phyloP scores from a whole-genome alignment of 2,329 filamentous ascomycete species.

The Ceratocystis cacaofunesta region DNA sequence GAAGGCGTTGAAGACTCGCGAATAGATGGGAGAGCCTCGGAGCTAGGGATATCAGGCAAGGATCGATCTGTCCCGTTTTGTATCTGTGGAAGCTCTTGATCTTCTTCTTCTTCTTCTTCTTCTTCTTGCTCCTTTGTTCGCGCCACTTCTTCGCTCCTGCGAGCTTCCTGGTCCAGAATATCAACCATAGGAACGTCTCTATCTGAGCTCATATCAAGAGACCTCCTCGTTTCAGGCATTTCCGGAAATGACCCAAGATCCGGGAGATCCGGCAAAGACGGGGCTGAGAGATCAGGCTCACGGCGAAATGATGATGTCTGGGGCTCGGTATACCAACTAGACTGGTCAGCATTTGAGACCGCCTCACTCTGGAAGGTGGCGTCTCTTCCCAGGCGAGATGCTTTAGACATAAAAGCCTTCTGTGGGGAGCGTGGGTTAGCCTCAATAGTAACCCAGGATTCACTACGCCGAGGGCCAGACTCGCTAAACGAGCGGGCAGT shows the following conservation, averaged over 20 bases:
- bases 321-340: conserved; percentile 15
- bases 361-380: conserved; percentile 6
- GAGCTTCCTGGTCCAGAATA: conserved; percentile 8
- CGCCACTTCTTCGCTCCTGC: background rate
- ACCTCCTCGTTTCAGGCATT: conserved; percentile 5
- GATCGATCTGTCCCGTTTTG: conserved; percentile 7
- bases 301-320: conserved; percentile 4
- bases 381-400: conserved; percentile 6
- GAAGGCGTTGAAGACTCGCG: conserved; percentile 9
- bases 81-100: conserved; percentile 11
- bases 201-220: background rate
- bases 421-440: conserved; percentile 8
- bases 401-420: conserved; percentile 6
- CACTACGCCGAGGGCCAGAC: conserved; percentile 8
- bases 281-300: background rate
- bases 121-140: background rate
- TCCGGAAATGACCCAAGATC: conserved; percentile 7
- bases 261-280: conserved; percentile 12
- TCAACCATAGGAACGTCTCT: conserved; percentile 8
- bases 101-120: background rate
- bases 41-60: conserved; percentile 15
- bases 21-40: conserved; percentile 16
- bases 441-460: conserved; percentile 15
- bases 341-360: conserved; percentile 4
- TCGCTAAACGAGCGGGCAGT: conserved; percentile 7